phyloP scores from a whole-genome alignment of 2,329 filamentous ascomycete species.

The Mariannaea elegans region DNA sequence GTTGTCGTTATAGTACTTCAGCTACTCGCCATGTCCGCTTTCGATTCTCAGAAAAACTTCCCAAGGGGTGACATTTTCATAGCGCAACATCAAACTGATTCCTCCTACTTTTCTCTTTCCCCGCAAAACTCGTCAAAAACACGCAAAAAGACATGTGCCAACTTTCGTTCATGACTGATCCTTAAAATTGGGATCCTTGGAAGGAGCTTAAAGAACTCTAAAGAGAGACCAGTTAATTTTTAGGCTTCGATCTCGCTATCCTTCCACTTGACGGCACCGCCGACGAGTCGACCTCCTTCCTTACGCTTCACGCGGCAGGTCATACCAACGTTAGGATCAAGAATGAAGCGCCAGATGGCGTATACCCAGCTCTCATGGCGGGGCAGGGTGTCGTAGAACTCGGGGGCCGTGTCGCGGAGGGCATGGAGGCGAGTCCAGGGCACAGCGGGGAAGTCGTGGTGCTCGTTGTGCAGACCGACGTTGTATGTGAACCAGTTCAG shows the following conservation, averaged over 20 bases:
- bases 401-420: constrained; percentile 81
- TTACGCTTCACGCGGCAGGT: constrained; percentile 93
- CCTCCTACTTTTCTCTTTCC: constrained; percentile 14
- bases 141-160: constrained; percentile 3
- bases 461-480: constrained; percentile 97
- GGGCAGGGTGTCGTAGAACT: constrained; percentile 92
- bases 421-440: constrained; percentile 89
- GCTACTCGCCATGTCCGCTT: constrained; percentile 1
- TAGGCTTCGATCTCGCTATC: constrained; percentile 74
- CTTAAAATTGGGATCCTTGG: neutral
- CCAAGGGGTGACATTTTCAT: constrained; percentile 4
- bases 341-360: constrained; percentile 95
- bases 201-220: neutral
- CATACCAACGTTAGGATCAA: constrained; percentile 87
- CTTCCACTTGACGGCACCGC: constrained; percentile 66
- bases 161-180: constrained; percentile 1
- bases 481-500: constrained; percentile 96
- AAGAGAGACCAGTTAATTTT: constrained; percentile 12
- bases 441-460: constrained; percentile 97
- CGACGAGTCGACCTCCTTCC: constrained; percentile 73
- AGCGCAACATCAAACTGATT: neutral
- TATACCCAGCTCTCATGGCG: constrained; percentile 89
- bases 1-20: constrained; percentile 4
- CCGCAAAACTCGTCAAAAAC: constrained; percentile 10
- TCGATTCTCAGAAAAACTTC: neutral